These are phyloP conservation scores for Phyllosticta citrichinensis DNA, from an alignment of 2,329 filamentous ascomycete genomes.

Conservation along the genomic window DNA sequence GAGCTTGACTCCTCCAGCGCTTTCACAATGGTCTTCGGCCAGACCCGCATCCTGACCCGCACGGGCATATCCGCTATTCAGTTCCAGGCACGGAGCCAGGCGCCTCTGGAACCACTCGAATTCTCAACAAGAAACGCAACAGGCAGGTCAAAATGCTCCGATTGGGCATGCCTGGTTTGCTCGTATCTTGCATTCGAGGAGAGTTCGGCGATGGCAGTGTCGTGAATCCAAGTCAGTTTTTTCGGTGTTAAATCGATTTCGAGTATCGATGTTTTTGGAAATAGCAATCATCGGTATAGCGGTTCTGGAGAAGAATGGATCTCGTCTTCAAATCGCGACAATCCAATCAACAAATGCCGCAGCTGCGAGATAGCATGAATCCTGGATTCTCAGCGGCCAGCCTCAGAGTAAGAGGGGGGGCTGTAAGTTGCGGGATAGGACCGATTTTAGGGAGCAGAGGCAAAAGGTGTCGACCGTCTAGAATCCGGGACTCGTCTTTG, in stretches of 20 bases:
- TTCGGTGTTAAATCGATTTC: neutral
- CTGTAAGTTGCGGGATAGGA: neutral
- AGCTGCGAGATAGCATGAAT: neutral
- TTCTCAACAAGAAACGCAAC: neutral
- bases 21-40: neutral
- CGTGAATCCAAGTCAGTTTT: neutral
- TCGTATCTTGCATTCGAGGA: neutral
- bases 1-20: neutral
- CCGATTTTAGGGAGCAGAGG: neutral
- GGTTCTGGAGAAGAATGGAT: neutral
- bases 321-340: neutral
- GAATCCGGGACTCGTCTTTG: neutral
- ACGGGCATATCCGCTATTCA: neutral
- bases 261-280: neutral
- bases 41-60: neutral
- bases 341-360: neutral
- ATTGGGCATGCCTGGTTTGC: neutral
- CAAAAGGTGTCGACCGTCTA: neutral
- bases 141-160: neutral
- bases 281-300: neutral
- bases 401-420: neutral
- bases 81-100: neutral
- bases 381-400: neutral
- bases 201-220: neutral
- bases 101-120: neutral